Evolutionary conservation across 1,139 yeast species (phyloP), one percentile per base, ranked within the genome.

Genomic region (Eremothecium gossypii): DNA sequence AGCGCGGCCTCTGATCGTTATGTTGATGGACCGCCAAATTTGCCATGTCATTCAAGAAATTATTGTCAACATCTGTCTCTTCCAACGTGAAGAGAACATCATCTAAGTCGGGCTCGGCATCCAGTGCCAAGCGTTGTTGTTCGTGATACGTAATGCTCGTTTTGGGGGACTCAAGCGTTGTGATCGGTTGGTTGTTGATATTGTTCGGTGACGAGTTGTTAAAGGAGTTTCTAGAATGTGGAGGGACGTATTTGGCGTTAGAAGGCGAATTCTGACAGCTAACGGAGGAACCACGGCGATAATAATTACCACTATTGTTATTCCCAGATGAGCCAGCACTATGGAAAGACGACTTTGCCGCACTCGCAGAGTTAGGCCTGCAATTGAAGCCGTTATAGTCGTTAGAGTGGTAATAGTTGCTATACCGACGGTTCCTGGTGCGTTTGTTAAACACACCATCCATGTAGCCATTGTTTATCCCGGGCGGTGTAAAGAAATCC

Each of bases 401-500:
- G 29, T 41, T 35, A 27, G 50, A 45, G 42, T 49, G 45, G 35
- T 45, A 41, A 38, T 49, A n/a, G 27, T 47, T 38, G 32, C 51
- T 48, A 35, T 38, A 34, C 30, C 47, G 40, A 29, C 42, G 37
- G 45, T 53, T 58, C 48, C 42, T 57, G 53, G 36, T 51, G 49
- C 41, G 51, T 51, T 62, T 61, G 47, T 69, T 77, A 32, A 77
- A 76, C 48, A 77, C 77, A 51, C 80, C 81, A 51, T 77, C 85
- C 81, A 81, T 73, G 55, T 80, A 81, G 52, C 78, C 81, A 49
- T 75, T 76, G 52, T 78, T 75, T 5, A 78, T 82, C 23, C 87
- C 77, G 46, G 81, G 83, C 1, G 93, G 93, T 2, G 93, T 82
- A 56, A 81, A 82, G 51, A 73, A 79, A 55, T 82, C 89, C 50